Conservation (phyloP, 2,329 filamentous ascomycete genomes). For the Colletotrichum karsti region DNA sequence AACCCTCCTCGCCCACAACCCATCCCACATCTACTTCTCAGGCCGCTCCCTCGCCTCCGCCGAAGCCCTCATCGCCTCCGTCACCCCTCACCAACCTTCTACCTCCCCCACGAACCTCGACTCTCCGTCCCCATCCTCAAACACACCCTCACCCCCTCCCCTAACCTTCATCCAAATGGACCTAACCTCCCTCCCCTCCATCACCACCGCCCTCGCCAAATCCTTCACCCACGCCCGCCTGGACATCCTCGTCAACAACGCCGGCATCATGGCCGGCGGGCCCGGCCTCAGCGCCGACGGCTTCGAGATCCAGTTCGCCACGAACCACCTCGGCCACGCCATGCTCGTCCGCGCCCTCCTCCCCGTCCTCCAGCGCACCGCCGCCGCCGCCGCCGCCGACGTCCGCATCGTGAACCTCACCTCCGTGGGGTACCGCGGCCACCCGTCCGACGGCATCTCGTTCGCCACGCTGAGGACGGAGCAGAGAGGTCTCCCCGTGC, state of each 20-base stretch:
- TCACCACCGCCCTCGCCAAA: conserved; percentile 33
- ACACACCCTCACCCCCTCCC: not conserved
- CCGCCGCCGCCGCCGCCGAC: not conserved
- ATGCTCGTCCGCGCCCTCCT: conserved; percentile 36
- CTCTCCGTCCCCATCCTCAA: too few relatives aligned
- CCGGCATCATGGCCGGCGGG: conserved; percentile 35
- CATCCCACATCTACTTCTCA: conserved; percentile 62
- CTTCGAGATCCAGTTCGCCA: conserved; percentile 35
- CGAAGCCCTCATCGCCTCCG: conserved; percentile 50
- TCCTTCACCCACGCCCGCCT: conserved; percentile 44
- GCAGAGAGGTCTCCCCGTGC: not conserved
- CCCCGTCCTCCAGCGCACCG: conserved; percentile 11
- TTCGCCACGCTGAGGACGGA: conserved; percentile 2
- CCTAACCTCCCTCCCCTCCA: conserved; percentile 56
- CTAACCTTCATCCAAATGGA: conserved; percentile 53
- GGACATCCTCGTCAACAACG: conserved; percentile 42
- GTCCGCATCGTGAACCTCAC: conserved; percentile 20
- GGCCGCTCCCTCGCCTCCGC: conserved; percentile 55
- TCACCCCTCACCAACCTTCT: too few relatives aligned
- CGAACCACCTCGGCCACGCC: conserved; percentile 32
- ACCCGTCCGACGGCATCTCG: conserved; percentile 13
- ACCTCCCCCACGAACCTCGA: too few relatives aligned
- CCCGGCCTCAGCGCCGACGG: conserved; percentile 31
- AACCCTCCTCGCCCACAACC: conserved; percentile 45
- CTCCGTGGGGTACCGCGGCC: conserved; percentile 30